Percentiles rank a stretch among this genome's conserved stretches.
Evolutionary conservation across 495 filamentous ascomycete genomes (phyloP).

Genomic region (Penicillium lagena): DNA sequence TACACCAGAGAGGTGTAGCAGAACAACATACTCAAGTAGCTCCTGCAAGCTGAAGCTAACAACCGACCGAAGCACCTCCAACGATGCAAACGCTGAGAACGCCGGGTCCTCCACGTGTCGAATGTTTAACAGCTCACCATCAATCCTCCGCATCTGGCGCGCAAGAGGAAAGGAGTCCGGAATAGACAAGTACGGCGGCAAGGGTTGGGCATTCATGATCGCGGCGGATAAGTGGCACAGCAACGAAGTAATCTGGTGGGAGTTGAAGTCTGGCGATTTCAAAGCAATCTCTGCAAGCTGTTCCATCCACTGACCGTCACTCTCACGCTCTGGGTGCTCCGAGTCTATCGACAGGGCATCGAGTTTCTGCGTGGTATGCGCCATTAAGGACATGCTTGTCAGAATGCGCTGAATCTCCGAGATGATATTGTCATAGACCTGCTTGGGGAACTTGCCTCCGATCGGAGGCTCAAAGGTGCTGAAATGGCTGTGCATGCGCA

Average conservation of each 20-base stretch:
- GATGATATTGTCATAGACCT: conserved; percentile 26
- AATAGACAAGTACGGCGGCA: conserved; percentile 53
- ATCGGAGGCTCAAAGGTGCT: conserved; percentile 29
- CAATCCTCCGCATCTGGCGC: conserved; percentile 41
- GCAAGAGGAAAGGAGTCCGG: conserved; percentile 52
- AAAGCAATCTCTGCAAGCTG: conserved; percentile 24
- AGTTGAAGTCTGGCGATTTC: conserved; percentile 43
- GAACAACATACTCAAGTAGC: conserved; percentile 37
- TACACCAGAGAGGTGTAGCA: neutral
- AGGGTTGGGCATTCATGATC: conserved; percentile 49
- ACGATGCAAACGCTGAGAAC: conserved; percentile 65
- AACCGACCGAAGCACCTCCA: conserved; percentile 63
- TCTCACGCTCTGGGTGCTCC: neutral
- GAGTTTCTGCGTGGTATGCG: conserved; percentile 36
- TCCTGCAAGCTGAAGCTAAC: conserved; percentile 57
- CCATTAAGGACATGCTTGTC: conserved; percentile 60
- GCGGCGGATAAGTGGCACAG: conserved; percentile 63
- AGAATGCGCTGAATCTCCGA: conserved; percentile 41
- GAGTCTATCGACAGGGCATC: conserved; percentile 15
- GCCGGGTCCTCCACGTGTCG: conserved; percentile 62
- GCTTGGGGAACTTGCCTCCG: conserved; percentile 30
- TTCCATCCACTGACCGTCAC: conserved; percentile 16
- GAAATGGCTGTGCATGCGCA: conserved; percentile 29
- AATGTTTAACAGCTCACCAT: conserved; percentile 52
- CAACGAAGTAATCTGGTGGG: conserved; percentile 54